Percentiles rank a stretch among this genome's conserved stretches.
Evolutionary conservation across 495 filamentous ascomycete genomes (phyloP).

Genomic region (Daldinia caldariorum): DNA sequence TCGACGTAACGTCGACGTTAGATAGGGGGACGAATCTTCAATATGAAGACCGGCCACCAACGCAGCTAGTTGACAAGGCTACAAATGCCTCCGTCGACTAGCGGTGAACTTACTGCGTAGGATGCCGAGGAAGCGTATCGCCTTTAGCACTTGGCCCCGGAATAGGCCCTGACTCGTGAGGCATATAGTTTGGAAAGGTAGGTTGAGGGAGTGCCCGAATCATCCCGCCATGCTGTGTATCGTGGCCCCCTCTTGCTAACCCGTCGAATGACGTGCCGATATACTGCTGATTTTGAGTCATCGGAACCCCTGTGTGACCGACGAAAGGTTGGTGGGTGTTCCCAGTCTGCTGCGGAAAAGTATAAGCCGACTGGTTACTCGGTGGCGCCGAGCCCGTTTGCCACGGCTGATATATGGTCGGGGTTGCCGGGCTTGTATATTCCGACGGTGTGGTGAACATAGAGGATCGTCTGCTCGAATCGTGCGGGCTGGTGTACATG

Average conservation of each 20-base stretch:
- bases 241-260: constrained; percentile 41
- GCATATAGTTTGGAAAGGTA: constrained; percentile 29
- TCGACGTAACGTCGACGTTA: background rate
- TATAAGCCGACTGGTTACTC: constrained; percentile 44
- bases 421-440: constrained; percentile 46
- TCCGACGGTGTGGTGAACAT: constrained; percentile 50
- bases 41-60: background rate
- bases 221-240: constrained; percentile 38
- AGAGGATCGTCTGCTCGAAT: constrained; percentile 48
- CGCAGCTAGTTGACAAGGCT: constrained; percentile 11
- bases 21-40: background rate
- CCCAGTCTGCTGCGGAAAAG: constrained; percentile 43
- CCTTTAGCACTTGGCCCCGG: constrained; percentile 21
- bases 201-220: constrained; percentile 35
- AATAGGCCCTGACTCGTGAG: constrained; percentile 29
- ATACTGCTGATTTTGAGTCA: constrained; percentile 43
- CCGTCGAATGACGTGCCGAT: constrained; percentile 43
- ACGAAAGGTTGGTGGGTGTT: constrained; percentile 42
- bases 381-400: constrained; percentile 43
- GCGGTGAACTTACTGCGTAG: constrained; percentile 20
- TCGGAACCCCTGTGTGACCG: constrained; percentile 40
- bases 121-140: constrained; percentile 30
- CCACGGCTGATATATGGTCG: constrained; percentile 49
- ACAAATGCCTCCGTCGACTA: background rate
- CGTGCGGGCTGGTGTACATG: constrained; percentile 51